A percentile compares a stretch with the other conserved stretches of the same genome.
Conservation (phyloP, 2,329 filamentous ascomycete species). For the Blastomyces gilchristii region DNA sequence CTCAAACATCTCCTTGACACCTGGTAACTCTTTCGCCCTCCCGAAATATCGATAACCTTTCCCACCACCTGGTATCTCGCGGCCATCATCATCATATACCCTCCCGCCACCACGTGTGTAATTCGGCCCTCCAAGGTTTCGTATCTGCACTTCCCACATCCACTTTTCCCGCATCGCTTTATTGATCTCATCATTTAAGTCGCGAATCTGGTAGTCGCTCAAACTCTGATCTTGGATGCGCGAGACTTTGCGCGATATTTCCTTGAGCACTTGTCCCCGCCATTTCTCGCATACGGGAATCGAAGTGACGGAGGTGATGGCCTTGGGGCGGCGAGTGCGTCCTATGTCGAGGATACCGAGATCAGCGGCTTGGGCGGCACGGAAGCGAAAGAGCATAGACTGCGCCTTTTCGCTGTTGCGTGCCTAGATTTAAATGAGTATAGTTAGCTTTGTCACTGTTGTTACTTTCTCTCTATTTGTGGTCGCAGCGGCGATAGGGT, state of each 20-base stretch:
- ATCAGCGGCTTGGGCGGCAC: constrained; percentile 91
- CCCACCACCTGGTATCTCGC: constrained; percentile 60
- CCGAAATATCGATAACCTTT: constrained; percentile 95
- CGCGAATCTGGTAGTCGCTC: constrained; percentile 94
- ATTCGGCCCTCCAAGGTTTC: constrained; percentile 91
- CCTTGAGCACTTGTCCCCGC: constrained; percentile 94
- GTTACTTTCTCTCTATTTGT: background rate
- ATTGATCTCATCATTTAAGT: constrained; percentile 99
- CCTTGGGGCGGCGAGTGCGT: constrained; percentile 78
- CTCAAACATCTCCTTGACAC: constrained; percentile 93
- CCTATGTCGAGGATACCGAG: constrained; percentile 91
- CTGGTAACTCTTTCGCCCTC: constrained; percentile 75
- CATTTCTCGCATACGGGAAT: constrained; percentile 92
- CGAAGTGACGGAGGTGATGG: constrained; percentile 73
- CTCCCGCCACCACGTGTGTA: constrained; percentile 71
- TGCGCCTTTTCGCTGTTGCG: constrained; percentile 98
- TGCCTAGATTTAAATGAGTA: constrained; percentile 48
- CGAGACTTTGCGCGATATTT: constrained; percentile 92
- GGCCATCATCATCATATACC: constrained; percentile 62
- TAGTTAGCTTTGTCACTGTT: constrained; percentile 1
- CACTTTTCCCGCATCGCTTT: constrained; percentile 98
- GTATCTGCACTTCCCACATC: constrained; percentile 97
- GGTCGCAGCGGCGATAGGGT: background rate
- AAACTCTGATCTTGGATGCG: constrained; percentile 85
- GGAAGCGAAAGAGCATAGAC: constrained; percentile 99